Conservation (phyloP, 352 stramenopile species). For the Phytopythium vexans region DNA sequence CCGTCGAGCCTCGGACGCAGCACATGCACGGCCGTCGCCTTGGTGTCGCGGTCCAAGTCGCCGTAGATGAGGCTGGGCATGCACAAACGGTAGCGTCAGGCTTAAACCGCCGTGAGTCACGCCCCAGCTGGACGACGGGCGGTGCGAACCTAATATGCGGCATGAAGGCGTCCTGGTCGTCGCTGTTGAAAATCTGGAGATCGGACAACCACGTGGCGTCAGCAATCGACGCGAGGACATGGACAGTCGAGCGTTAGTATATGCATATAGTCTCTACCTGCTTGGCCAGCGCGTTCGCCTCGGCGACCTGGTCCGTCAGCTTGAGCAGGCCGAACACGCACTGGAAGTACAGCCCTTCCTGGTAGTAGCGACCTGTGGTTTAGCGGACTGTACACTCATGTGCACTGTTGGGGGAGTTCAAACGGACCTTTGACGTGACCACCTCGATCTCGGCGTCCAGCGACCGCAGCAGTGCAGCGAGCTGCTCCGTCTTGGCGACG, state of each 20-base stretch:
- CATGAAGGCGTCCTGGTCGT: conserved; percentile 49
- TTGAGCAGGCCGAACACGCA: conserved; percentile 59
- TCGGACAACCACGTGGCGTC: neutral
- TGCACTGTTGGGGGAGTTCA: neutral
- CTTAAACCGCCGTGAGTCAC: conserved; percentile 2
- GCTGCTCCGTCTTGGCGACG: conserved; percentile 23
- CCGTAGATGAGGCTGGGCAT: conserved; percentile 51
- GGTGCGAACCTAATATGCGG: conserved; percentile 54
- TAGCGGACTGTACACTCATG: neutral
- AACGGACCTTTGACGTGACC: conserved; percentile 45
- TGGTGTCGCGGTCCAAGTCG: conserved; percentile 25
- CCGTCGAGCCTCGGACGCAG: conserved; percentile 32
- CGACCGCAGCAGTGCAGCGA: conserved; percentile 25
- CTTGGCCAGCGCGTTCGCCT: conserved; percentile 32
- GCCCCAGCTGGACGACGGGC: too few species aligned
- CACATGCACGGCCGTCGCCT: conserved; percentile 33
- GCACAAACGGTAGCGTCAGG: neutral
- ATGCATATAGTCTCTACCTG: conserved; percentile 19
- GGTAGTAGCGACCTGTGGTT: conserved; percentile 1
- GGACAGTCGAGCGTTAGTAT: neutral
- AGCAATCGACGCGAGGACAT: neutral
- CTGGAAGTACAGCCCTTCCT: conserved; percentile 62
- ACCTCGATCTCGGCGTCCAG: conserved; percentile 32
- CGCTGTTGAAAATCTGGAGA: conserved; percentile 37
- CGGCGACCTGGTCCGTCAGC: conserved; percentile 29